Base-by-base conservation (phyloP, 257 asterid species). In the Nicotiana obtusifolia region DNA sequence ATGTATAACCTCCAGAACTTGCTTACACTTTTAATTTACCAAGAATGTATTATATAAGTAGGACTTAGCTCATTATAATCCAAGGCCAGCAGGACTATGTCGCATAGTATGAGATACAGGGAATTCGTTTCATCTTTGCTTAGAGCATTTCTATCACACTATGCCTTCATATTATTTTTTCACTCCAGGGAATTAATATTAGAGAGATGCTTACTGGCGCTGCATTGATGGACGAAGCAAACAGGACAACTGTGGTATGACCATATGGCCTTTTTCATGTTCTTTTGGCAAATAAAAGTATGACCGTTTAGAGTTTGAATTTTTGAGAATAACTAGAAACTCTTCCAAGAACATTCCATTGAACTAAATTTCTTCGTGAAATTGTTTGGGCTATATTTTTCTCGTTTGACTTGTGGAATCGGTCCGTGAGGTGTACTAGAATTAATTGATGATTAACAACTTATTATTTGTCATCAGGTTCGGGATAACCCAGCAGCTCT, bases 171-270 rank as follows among this genome's bases (percentile, higher is more conserved):
- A 14, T 73, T 3, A 19, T 44, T 0, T 81, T 81, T 76, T 81
- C 60, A 59, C 66, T 83, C 62, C 90, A 96, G 99, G 98, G 94
- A 76, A 92, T 96, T 86, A 87, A 94, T 84, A 88, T 93, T 57
- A 90, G 81, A 88, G 98, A 91, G 86, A 96, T 96, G 99, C 98
- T 94, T 61, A 93, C 90, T 82, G 99, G 99, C 66, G 98, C 99
- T 56, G 94, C 98, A 83, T 82, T 93, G 89, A 96, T 96, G 98
- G 98, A 96, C 54, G 98, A 96, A 83, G 98, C 98, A 86, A 94
- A 86, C 86, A 89, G 96, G 87, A 88, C 85, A 77, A 87, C 90
- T 11, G 84, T 81, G 76, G 99, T 96, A 93, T 65, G 92, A 68
- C 77, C 31, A 24, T 22, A 73, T 47, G 79, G 9, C 79, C 81